phyloP scores from a whole-genome alignment of 768 basidiomycete genomes.

The Collybia mongolica region DNA sequence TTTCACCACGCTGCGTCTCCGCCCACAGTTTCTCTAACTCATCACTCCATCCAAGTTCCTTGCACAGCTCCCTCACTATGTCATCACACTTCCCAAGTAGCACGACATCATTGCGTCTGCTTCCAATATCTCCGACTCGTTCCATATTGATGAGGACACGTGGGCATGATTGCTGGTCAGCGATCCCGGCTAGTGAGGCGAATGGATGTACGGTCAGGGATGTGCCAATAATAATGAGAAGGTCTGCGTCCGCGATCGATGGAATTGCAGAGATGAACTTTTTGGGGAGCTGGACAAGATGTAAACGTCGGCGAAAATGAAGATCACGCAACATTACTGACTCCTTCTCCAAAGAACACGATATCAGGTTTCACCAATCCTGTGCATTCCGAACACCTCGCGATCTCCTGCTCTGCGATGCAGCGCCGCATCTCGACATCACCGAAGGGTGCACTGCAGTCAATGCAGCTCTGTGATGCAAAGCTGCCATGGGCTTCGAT shows the following conservation, averaged over 20 bases:
- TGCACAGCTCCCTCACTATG: slow-evolving; percentile 57
- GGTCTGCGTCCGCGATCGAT: slow-evolving; percentile 64
- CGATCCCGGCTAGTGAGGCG: slow-evolving; percentile 67
- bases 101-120: slow-evolving; percentile 55
- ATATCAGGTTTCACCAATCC: slow-evolving; percentile 93
- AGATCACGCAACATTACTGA: neutral
- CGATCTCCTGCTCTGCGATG: slow-evolving; percentile 61
- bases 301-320: neutral
- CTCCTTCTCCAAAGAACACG: slow-evolving; percentile 86
- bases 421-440: slow-evolving; percentile 65
- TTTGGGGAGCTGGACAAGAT: slow-evolving; percentile 58
- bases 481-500: slow-evolving; percentile 98
- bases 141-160: slow-evolving; percentile 92
- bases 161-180: slow-evolving; percentile 52
- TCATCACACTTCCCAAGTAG: slow-evolving; percentile 73
- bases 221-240: slow-evolving; percentile 90
- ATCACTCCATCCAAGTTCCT: slow-evolving; percentile 72
- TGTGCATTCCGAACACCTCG: slow-evolving; percentile 61
- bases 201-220: slow-evolving; percentile 88
- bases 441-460: slow-evolving; percentile 61
- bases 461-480: slow-evolving; percentile 80
- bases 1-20: slow-evolving; percentile 35
- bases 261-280: slow-evolving; percentile 60
- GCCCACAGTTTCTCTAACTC: slow-evolving; percentile 59
- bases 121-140: slow-evolving; percentile 65